Conservation (phyloP, 768 basidiomycete species). For the Tulasnella sp. region DNA sequence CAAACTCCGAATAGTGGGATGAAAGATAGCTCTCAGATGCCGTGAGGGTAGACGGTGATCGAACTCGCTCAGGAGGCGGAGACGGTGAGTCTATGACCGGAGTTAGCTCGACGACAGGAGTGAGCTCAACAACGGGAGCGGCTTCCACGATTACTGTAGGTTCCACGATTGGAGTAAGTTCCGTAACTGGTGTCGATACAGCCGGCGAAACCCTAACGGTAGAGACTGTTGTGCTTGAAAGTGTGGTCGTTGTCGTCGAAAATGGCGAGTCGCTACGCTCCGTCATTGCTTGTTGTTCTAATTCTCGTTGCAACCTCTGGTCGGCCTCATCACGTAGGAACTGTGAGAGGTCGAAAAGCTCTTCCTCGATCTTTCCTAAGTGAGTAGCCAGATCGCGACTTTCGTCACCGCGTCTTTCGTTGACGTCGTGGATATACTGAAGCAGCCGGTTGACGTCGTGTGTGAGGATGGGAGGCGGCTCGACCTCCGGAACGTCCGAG, state of each 20-base stretch:
- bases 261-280: neutral
- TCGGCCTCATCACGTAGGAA: slow-evolving; percentile 20
- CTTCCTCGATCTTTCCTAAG: slow-evolving; percentile 56
- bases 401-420: slow-evolving; percentile 51
- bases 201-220: neutral
- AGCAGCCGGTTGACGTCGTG: slow-evolving; percentile 34
- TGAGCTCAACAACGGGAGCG: neutral
- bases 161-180: no score
- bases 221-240: neutral
- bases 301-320: slow-evolving; percentile 16
- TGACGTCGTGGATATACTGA: slow-evolving; percentile 50
- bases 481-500: neutral
- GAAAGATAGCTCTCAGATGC: slow-evolving; percentile 36
- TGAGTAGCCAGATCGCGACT: slow-evolving; percentile 52
- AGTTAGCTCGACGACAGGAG: neutral
- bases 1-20: slow-evolving; percentile 67
- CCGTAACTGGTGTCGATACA: neutral
- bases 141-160: neutral
- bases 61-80: slow-evolving; percentile 34
- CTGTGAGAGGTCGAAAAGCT: slow-evolving; percentile 45
- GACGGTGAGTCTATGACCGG: slow-evolving; percentile 19
- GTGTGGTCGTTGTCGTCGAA: neutral
- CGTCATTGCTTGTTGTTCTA: neutral
- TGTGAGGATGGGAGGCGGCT: slow-evolving; percentile 29
- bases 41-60: slow-evolving; percentile 32